These are phyloP conservation scores for Bremia lactucae DNA, from an alignment of 352 stramenopile species.

Conservation along the genomic window DNA sequence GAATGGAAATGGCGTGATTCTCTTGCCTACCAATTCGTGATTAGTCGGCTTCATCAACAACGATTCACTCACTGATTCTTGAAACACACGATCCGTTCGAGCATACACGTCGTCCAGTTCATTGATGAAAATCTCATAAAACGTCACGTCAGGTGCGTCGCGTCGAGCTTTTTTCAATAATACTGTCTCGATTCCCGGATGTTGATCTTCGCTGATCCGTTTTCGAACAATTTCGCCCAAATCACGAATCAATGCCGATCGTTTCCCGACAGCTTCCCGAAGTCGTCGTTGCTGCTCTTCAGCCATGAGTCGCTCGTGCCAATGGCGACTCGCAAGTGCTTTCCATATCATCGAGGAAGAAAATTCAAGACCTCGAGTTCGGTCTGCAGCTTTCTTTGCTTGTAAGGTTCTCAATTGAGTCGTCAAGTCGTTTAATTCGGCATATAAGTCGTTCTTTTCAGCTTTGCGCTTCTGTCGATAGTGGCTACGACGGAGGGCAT, in stretches of 20 bases:
- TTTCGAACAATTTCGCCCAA: slow-evolving; percentile 11
- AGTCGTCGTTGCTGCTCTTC: slow-evolving; percentile 15
- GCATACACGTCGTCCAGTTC: slow-evolving; percentile 22
- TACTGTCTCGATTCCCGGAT: not conserved
- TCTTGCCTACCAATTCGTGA: slow-evolving; percentile 12
- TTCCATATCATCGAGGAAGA: slow-evolving; percentile 10
- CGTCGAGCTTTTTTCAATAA: slow-evolving; percentile 5
- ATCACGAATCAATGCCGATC: slow-evolving; percentile 8
- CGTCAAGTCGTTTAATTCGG: slow-evolving; percentile 12
- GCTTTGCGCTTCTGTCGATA: slow-evolving; percentile 22
- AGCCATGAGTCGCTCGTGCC: slow-evolving; percentile 9
- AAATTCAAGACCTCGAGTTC: not conserved
- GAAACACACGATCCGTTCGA: slow-evolving; percentile 9
- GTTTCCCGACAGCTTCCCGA: slow-evolving; percentile 6
- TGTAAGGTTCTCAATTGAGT: slow-evolving; percentile 3
- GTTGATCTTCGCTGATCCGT: slow-evolving; percentile 12
- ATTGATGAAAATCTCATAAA: slow-evolving; percentile 16
- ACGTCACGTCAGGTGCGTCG: slow-evolving; percentile 6
- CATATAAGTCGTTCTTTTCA: slow-evolving; percentile 5
- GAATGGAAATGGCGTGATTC: slow-evolving; percentile 10
- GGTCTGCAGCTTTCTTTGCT: slow-evolving; percentile 1
- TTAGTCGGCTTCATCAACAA: not conserved
- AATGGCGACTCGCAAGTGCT: slow-evolving; percentile 9
- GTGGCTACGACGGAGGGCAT: slow-evolving; percentile 14
- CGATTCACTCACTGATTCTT: not conserved